phyloP scores from a whole-genome alignment of 768 basidiomycete species.

The Leccinum ochraceum region DNA sequence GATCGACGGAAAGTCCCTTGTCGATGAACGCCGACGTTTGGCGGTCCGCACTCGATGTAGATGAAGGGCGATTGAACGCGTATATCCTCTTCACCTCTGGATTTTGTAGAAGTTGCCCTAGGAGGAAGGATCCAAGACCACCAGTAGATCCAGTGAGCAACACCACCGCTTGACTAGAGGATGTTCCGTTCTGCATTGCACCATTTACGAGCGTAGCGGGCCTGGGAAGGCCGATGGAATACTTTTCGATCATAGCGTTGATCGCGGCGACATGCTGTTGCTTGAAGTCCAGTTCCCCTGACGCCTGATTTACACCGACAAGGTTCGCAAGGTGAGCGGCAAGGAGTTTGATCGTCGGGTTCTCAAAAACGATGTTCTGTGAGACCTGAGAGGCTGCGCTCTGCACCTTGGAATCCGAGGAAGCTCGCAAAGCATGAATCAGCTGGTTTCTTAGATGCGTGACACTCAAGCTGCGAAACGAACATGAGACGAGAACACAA shows the following conservation, averaged over 20 bases:
- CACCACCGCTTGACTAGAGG: background rate
- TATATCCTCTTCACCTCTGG: conserved; percentile 31
- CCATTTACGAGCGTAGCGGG: background rate
- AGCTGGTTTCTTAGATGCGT: conserved; percentile 19
- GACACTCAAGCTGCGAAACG: conserved; percentile 20
- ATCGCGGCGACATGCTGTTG: conserved; percentile 21
- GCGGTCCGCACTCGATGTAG: conserved; percentile 20
- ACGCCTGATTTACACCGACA: background rate
- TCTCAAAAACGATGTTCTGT: conserved; percentile 33
- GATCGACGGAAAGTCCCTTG: conserved; percentile 30
- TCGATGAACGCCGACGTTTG: conserved; percentile 36
- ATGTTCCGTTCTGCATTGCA: background rate
- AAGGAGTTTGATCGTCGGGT: conserved; percentile 37
- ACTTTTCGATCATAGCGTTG: conserved; percentile 30
- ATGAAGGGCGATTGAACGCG: conserved; percentile 32
- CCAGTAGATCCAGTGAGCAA: conserved; percentile 46
- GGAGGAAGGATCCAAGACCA: conserved; percentile 39
- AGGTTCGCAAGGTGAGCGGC: conserved; percentile 9
- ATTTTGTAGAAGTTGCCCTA: conserved; percentile 31
- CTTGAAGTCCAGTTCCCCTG: background rate
- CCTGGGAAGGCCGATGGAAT: background rate
- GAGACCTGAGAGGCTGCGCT: conserved; percentile 25
- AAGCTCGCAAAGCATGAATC: conserved; percentile 20
- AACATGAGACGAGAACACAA: background rate
- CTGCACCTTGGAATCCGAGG: conserved; percentile 23